Percentiles rank a stretch among this genome's conserved stretches.
These are phyloP conservation scores for Solanum rostratum DNA, from an alignment of 257 asterid species.

Conservation along the genomic window DNA sequence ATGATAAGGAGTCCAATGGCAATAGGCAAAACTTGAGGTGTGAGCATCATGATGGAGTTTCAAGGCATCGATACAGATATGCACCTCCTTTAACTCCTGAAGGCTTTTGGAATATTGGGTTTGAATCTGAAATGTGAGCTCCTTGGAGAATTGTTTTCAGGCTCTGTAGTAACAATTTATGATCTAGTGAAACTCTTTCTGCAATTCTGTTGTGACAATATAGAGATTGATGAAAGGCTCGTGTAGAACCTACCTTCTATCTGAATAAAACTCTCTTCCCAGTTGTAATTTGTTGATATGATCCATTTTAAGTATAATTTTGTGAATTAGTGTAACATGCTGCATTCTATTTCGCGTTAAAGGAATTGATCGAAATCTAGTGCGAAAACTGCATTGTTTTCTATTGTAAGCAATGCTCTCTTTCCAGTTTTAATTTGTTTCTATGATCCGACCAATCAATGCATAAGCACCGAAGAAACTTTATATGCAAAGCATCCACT, in stretches of 20 bases:
- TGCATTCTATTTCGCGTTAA: no score
- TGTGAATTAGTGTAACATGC: neutral
- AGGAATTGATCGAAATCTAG: neutral
- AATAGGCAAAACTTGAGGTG: constrained; percentile 46
- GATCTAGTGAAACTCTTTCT: neutral
- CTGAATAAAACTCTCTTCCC: neutral
- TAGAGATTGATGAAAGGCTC: neutral
- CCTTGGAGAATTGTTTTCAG: neutral
- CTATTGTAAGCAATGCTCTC: neutral
- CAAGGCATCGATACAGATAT: constrained; percentile 87
- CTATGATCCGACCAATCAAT: neutral
- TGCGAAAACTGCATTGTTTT: neutral
- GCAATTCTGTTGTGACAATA: neutral
- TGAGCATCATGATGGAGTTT: constrained; percentile 93
- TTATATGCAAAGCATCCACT: neutral
- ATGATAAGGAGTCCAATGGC: constrained; percentile 15
- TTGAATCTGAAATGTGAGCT: constrained; percentile 75
- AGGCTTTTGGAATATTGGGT: constrained; percentile 97
- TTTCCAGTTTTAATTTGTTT: neutral
- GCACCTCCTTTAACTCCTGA: constrained; percentile 96
- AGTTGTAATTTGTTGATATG: neutral
- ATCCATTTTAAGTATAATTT: neutral
- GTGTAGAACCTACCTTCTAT: neutral
- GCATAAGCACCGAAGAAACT: neutral
- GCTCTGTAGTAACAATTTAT: neutral